Conservation (phyloP, 441 rosid genomes). For the Adansonia rubrostipa region DNA sequence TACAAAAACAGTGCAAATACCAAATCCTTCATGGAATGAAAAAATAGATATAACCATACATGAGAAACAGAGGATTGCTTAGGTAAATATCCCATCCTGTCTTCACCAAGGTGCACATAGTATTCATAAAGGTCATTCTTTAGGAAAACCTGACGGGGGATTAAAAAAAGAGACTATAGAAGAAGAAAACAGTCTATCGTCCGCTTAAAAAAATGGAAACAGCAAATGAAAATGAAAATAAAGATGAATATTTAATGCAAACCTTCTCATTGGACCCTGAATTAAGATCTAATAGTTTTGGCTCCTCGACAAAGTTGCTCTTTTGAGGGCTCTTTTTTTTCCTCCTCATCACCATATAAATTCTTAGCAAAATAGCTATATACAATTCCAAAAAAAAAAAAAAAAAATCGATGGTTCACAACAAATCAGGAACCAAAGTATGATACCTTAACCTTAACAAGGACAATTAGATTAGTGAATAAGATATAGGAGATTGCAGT, state of each 20-base stretch:
- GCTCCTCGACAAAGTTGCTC: constrained; percentile 60
- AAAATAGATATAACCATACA: constrained; percentile 43
- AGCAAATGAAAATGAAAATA: not conserved
- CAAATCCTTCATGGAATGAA: not conserved
- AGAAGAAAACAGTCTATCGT: constrained; percentile 1
- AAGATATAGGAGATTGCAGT: not conserved
- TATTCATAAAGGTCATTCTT: constrained; percentile 93
- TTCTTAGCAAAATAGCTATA: constrained; percentile 85
- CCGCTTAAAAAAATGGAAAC: constrained; percentile 5
- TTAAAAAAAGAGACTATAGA: not conserved
- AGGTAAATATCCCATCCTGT: constrained; percentile 71
- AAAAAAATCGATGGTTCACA: not conserved
- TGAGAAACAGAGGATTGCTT: constrained; percentile 82
- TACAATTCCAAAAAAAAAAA: not conserved
- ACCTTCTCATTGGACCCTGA: constrained; percentile 93
- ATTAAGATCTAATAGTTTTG: constrained; percentile 80
- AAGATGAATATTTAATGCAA: constrained; percentile 32
- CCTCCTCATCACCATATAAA: constrained; percentile 73
- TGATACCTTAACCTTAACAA: not conserved
- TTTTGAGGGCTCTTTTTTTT: constrained; percentile 51
- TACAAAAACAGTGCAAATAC: constrained; percentile 2
- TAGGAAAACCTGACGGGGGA: constrained; percentile 65
- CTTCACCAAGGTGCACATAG: constrained; percentile 96
- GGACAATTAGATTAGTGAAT: not conserved
- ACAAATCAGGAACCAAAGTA: constrained; percentile 27